These are phyloP conservation scores for Peronospora farinosa DNA, from an alignment of 352 stramenopile species.

Conservation along the genomic window DNA sequence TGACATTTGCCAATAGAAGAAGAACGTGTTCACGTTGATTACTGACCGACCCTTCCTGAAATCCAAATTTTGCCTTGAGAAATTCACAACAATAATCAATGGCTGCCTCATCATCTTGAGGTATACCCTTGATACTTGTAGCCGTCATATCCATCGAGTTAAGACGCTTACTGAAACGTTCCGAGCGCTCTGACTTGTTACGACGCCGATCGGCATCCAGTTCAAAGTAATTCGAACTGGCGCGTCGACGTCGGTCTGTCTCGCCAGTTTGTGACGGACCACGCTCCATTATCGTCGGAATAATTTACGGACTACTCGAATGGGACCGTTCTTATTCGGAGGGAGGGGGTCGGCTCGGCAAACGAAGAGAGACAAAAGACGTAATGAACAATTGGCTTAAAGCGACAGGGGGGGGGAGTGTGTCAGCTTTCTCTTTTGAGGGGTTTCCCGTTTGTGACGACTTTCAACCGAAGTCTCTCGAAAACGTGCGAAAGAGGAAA, in stretches of 20 bases:
- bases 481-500: background rate
- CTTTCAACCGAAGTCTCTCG: background rate
- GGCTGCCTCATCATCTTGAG: conserved; percentile 68
- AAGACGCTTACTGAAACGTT: conserved; percentile 51
- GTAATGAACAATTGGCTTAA: background rate
- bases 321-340: background rate
- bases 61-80: conserved; percentile 76
- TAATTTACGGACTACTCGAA: too few species aligned
- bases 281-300: conserved; percentile 26
- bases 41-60: conserved; percentile 73
- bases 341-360: background rate
- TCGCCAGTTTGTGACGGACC: conserved; percentile 28
- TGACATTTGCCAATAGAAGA: conserved; percentile 71
- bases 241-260: conserved; percentile 44
- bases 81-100: conserved; percentile 80
- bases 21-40: conserved; percentile 84
- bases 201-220: conserved; percentile 64
- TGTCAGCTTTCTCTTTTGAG: background rate
- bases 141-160: conserved; percentile 50
- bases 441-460: background rate
- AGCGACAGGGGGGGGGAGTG: conserved; percentile 12
- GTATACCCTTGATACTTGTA: conserved; percentile 37
- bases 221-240: conserved; percentile 83
- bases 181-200: conserved; percentile 63
- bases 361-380: background rate